A percentile compares a stretch with the other conserved stretches of the same genome.
These are phyloP conservation scores for Cercospora canescens DNA, from an alignment of 2,329 filamentous ascomycete species.

Conservation along the genomic window DNA sequence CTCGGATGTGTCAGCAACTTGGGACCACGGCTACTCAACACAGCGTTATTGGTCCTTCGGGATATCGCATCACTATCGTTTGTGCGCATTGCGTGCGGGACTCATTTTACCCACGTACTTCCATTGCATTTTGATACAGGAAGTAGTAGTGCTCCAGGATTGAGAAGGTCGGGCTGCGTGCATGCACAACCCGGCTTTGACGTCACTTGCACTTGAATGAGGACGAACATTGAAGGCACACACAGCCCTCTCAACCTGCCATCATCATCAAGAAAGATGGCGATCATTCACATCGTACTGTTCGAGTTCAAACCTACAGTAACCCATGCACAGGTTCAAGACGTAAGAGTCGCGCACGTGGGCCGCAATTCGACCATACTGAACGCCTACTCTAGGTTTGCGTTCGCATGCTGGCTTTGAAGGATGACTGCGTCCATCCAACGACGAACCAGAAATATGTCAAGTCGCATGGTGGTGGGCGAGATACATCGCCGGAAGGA, in stretches of 20 bases:
- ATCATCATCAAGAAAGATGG: slow-evolving; percentile 46
- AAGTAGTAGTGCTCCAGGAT: neutral
- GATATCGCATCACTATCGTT: neutral
- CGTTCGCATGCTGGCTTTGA: slow-evolving; percentile 57
- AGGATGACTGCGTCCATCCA: slow-evolving; percentile 61
- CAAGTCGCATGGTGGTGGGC: slow-evolving; percentile 57
- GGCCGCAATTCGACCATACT: neutral
- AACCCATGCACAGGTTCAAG: slow-evolving; percentile 52
- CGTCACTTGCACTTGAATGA: neutral
- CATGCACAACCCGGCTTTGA: neutral
- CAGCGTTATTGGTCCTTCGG: neutral
- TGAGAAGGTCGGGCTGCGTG: neutral
- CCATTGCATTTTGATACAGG: neutral
- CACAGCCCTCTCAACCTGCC: neutral
- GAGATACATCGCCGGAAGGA: slow-evolving; percentile 63
- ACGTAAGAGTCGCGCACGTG: slow-evolving; percentile 49
- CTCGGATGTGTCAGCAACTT: neutral
- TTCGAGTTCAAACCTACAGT: slow-evolving; percentile 63
- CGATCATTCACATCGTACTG: slow-evolving; percentile 67
- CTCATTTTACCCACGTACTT: neutral
- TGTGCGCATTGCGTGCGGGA: neutral
- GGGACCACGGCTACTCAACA: neutral
- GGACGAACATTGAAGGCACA: neutral
- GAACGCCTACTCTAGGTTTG: slow-evolving; percentile 48
- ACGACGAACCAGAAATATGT: slow-evolving; percentile 62